Base-by-base conservation (phyloP, 163 green algal species). In the Trebouxiophyceae sp. region DNA sequence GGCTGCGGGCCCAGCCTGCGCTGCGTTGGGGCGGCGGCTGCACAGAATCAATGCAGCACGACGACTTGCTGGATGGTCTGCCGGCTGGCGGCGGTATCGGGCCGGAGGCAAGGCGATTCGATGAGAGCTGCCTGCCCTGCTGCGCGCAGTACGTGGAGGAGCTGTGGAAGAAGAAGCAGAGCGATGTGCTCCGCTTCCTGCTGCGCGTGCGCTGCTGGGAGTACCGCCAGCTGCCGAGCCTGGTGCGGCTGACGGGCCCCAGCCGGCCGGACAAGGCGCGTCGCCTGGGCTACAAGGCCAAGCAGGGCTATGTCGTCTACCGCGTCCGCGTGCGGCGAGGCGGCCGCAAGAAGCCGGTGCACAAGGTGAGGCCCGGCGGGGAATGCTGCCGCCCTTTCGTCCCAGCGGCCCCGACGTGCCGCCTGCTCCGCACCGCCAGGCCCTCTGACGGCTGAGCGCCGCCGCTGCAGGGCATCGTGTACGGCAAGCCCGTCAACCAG, bases 131-230 rank as follows among this genome's bases (percentile, higher is more conserved):
- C n/a, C n/a, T n/a, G n/a, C n/a, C n/a, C n/a, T n/a, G n/a, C n/a
- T n/a, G n/a, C n/a, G 39, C 61, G 77, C 89, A 97, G 91, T 99
- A 99, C 77, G 61, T 99, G 24, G 90, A 97, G 84, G 95, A 99
- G 90, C 84, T 99, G 23, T 97, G 87, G 87, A 89, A 92, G 79
- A 93, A 93, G 81, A 99, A 99, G 87, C 95, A 99, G 86, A 96
- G 85, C 73, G 95, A 99, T 93, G 93, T 98, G 69, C 77, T 99
- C 54, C 92, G 95, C 68, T 99, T 97, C 81, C 76, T 99, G 63
- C 89, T 97, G 57, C 91, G 95, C 69, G 87, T 99, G 28, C 84
- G 95, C 7, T 97, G 91, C 87, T 99, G 95, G 95, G 95, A 99
- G 87, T 99, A 90, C 87, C 84, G 95, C 47, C 95, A 99, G 86